phyloP scores from a whole-genome alignment of 139 green algal species.

The Chlorokybus atmophyticus region DNA sequence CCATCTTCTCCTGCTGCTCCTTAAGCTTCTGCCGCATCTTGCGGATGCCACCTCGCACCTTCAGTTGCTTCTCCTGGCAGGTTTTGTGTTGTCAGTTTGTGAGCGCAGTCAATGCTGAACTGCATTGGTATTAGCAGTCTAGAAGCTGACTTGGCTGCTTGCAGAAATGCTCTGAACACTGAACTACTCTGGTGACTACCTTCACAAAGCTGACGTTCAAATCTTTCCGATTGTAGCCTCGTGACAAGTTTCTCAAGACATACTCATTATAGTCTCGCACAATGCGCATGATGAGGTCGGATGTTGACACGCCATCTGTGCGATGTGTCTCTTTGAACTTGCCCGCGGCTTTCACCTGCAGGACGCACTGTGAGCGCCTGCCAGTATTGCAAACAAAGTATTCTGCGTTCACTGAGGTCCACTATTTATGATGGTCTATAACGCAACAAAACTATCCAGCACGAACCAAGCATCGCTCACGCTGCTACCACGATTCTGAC shows the following conservation, averaged over 20 bases:
- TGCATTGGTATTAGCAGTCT: not conserved
- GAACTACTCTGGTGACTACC: constrained; percentile 3
- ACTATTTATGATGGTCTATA: not conserved
- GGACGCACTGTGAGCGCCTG: too few species aligned
- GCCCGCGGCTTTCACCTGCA: constrained; percentile 62
- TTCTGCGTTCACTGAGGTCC: not conserved
- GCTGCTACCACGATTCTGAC: too few species aligned
- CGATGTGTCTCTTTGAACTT: constrained; percentile 69
- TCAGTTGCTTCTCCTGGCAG: constrained; percentile 45
- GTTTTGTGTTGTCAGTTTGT: not conserved
- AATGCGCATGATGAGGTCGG: constrained; percentile 81
- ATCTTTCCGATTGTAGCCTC: constrained; percentile 68
- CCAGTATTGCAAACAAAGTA: constrained; percentile 7
- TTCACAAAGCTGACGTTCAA: constrained; percentile 39
- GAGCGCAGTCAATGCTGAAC: not conserved
- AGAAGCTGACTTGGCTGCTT: not conserved
- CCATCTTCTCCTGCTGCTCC: constrained; percentile 34
- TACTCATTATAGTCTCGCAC: constrained; percentile 84
- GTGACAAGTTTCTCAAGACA: constrained; percentile 72
- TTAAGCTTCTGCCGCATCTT: constrained; percentile 46
- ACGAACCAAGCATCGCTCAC: too few species aligned
- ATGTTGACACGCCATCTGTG: constrained; percentile 77
- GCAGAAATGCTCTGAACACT: not conserved
- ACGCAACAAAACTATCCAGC: too few species aligned
- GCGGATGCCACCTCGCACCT: constrained; percentile 14